Conservation (phyloP, 2,329 filamentous ascomycete genomes). For the Phoma sp. region DNA sequence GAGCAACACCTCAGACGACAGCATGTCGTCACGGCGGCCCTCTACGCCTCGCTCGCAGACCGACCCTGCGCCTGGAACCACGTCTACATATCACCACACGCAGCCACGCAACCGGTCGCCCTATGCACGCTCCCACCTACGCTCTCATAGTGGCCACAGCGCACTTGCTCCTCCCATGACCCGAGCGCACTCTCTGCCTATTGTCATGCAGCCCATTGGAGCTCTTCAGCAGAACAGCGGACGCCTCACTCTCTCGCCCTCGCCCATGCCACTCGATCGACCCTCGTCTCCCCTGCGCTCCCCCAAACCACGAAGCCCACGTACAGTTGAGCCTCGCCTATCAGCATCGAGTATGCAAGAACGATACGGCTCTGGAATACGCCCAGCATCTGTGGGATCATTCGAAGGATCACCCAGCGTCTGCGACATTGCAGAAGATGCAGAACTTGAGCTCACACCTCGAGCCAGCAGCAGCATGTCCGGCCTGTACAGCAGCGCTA, state of each 20-base stretch:
- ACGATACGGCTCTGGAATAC: constrained; percentile 30
- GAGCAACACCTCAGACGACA: constrained; percentile 35
- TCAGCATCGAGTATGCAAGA: constrained; percentile 22
- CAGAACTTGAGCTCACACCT: constrained; percentile 56
- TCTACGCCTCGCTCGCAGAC: constrained; percentile 50
- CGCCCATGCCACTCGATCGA: constrained; percentile 37
- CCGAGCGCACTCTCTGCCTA: constrained; percentile 57
- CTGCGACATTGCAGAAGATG: constrained; percentile 58
- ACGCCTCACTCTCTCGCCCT: constrained; percentile 46
- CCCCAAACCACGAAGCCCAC: constrained; percentile 52
- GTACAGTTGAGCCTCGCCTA: constrained; percentile 29
- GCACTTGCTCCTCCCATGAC: constrained; percentile 56
- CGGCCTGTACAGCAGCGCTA: constrained; percentile 41
- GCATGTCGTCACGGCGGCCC: constrained; percentile 34
- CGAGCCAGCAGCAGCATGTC: constrained; percentile 36
- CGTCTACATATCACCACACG: constrained; percentile 38
- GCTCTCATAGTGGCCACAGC: constrained; percentile 54
- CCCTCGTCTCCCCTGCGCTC: constrained; percentile 52
- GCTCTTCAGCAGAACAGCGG: constrained; percentile 35
- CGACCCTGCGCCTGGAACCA: constrained; percentile 43
- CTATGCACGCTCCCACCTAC: constrained; percentile 55
- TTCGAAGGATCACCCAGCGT: constrained; percentile 46
- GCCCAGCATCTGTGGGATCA: constrained; percentile 39
- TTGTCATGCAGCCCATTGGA: constrained; percentile 46
- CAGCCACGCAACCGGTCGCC: constrained; percentile 56